Evolutionary conservation across 441 rosid species (phyloP).

Genomic region (Croton setiger): DNA sequence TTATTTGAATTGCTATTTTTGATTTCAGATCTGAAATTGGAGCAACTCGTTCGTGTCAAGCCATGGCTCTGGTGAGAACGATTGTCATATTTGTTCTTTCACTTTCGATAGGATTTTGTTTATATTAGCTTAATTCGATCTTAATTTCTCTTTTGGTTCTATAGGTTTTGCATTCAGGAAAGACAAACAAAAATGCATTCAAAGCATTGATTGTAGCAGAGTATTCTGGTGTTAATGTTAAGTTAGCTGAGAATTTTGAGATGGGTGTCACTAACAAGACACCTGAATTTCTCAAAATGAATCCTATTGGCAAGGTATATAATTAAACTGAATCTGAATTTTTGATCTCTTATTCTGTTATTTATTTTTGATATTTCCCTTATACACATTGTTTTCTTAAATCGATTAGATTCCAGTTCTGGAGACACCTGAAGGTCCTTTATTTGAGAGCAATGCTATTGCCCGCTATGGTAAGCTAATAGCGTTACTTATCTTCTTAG

Average conservation of each 20-base stretch:
- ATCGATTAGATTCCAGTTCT: conserved; percentile 65
- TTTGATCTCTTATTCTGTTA: neutral
- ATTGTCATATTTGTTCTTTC: neutral
- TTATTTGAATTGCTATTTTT: conserved; percentile 9
- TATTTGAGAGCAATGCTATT: conserved; percentile 94
- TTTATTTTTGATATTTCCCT: no score
- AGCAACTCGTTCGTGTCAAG: conserved; percentile 29
- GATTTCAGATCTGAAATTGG: conserved; percentile 44
- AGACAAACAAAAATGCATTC: conserved; percentile 54
- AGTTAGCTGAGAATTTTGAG: conserved; percentile 53
- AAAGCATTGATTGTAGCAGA: conserved; percentile 83
- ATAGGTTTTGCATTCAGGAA: conserved; percentile 57
- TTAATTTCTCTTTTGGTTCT: neutral
- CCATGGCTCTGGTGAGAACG: conserved; percentile 63
- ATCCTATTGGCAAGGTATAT: conserved; percentile 84
- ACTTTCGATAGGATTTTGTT: neutral
- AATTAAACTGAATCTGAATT: no score
- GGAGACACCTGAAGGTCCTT: conserved; percentile 81
- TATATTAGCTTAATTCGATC: neutral
- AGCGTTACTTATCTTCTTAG: neutral
- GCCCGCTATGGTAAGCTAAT: conserved; percentile 70
- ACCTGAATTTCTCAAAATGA: conserved; percentile 83
- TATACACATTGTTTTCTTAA: neutral
- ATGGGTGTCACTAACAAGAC: conserved; percentile 82
- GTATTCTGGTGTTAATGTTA: conserved; percentile 64